Conservation (phyloP, 805 yeast genomes). For the Myxozyma neotropica region DNA sequence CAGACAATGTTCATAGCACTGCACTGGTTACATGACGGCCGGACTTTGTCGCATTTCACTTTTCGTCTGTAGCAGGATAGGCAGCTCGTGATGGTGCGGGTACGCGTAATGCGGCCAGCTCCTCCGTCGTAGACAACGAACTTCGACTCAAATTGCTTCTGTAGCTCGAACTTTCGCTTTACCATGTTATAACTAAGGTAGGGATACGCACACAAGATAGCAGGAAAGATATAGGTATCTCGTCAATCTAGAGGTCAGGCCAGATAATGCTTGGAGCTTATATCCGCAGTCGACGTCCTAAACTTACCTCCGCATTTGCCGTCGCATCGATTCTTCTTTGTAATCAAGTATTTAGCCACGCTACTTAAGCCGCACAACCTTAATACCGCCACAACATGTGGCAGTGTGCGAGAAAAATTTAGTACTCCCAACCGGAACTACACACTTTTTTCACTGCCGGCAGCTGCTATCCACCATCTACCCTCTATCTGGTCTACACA, state of each 20-base stretch:
- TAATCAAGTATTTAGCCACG: neutral
- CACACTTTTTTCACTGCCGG: neutral
- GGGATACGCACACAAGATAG: no score
- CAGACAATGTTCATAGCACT: constrained; percentile 18
- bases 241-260: no score
- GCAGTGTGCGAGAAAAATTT: constrained; percentile 6
- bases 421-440: constrained; percentile 8
- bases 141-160: constrained; percentile 13
- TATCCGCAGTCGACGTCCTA: no score
- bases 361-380: constrained; percentile 1
- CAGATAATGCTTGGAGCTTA: no score
- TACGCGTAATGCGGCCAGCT: constrained; percentile 18
- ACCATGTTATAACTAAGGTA: neutral
- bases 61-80: constrained; percentile 27
- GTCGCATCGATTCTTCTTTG: neutral
- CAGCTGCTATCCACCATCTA: no score
- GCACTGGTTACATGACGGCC: constrained; percentile 25
- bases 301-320: no score
- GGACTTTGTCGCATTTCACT: constrained; percentile 22
- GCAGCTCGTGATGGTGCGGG: constrained; percentile 25
- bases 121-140: constrained; percentile 22
- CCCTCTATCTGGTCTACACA: no score
- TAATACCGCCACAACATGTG: neutral
- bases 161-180: constrained; percentile 2
- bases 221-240: no score